Base-by-base conservation (phyloP, 345 rosid genomes). In the Aegle marmelos region DNA sequence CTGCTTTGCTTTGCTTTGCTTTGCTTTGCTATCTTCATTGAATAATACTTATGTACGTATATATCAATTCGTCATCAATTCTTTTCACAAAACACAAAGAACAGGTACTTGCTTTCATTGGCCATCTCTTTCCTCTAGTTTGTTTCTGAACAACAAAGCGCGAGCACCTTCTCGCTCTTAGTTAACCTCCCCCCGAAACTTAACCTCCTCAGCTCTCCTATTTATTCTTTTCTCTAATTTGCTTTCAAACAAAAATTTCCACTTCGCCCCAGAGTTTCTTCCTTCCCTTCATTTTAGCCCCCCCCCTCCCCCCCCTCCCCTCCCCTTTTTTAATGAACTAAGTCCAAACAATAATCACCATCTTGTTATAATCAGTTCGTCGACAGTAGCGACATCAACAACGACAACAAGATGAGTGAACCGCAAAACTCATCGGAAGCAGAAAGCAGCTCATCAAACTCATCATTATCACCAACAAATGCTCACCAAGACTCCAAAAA, bases 401-500 rank as follows among this genome's bases (percentile, higher is more conserved):
- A 3, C 50, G 50, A 45, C 50, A 13, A 13, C 22, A 69, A 67
- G 67, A 82, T 83, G 87, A 68, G 68, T 68, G 84, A 84, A 63
- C 77, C 25, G 1, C 84, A 68, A 34, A 76, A 75, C 73, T 81
- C 81, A 34, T 81, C 84, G 21, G 86, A 86, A 70, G 73, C 86
- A 4, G 90, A 84, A 57, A 80, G 82, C 78, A 76, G 87, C 77
- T 83, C 86, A 48, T 53, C 57, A 1, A 53, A 17, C 57, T 72
- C 86, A 11, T 56, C 85, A 16, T 62, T 54, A 4, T 76, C 86
- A 5, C 81, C 87, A 27, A 73, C 31, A 53, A 63, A 66, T 57
- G 39, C 11, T 60, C 78, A 5, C 22, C 31, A 73, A 79, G 68
- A 82, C 33, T 75, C 78, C 48, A 64, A 82, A 58, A 89, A 77